Conservation (phyloP, 1,284 basidiomycete genomes). For the Ceratobasidium sp. region DNA sequence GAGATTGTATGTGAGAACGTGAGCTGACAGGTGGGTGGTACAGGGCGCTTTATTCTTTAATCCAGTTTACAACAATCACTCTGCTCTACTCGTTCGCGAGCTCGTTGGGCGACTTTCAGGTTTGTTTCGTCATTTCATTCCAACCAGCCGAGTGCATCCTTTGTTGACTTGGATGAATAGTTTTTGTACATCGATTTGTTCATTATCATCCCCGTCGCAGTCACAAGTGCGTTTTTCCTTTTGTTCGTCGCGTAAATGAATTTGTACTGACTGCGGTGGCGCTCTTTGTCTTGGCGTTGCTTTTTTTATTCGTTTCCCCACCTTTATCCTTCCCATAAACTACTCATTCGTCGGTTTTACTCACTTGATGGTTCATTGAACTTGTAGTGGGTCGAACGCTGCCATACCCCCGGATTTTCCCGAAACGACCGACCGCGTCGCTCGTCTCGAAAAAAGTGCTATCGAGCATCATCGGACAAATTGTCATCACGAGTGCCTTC, state of each 20-base stretch:
- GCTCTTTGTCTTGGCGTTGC: not conserved
- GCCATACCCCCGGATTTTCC: slow-evolving; percentile 86
- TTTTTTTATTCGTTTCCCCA: slow-evolving; percentile 1
- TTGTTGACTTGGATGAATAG: slow-evolving; percentile 56
- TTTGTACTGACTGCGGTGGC: not conserved
- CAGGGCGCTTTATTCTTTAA: slow-evolving; percentile 90
- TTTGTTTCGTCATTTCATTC: slow-evolving; percentile 56
- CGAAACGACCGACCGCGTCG: slow-evolving; percentile 94
- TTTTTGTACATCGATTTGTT: slow-evolving; percentile 98
- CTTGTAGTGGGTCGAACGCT: slow-evolving; percentile 89
- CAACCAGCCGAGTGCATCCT: slow-evolving; percentile 23
- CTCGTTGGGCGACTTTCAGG: slow-evolving; percentile 96
- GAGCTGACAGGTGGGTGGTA: not conserved
- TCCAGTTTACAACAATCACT: slow-evolving; percentile 87
- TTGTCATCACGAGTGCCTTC: slow-evolving; percentile 83
- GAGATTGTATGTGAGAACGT: no score
- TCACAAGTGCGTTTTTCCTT: slow-evolving; percentile 76
- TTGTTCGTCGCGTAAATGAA: not conserved
- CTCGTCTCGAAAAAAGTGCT: slow-evolving; percentile 97
- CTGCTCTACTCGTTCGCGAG: slow-evolving; percentile 96
- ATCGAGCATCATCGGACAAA: slow-evolving; percentile 92
- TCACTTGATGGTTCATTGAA: not conserved
- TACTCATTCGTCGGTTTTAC: not conserved
- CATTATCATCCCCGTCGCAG: slow-evolving; percentile 96
- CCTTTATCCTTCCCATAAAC: not conserved